Conservation (phyloP, 768 basidiomycete genomes). For the Boletus rubropictus region DNA sequence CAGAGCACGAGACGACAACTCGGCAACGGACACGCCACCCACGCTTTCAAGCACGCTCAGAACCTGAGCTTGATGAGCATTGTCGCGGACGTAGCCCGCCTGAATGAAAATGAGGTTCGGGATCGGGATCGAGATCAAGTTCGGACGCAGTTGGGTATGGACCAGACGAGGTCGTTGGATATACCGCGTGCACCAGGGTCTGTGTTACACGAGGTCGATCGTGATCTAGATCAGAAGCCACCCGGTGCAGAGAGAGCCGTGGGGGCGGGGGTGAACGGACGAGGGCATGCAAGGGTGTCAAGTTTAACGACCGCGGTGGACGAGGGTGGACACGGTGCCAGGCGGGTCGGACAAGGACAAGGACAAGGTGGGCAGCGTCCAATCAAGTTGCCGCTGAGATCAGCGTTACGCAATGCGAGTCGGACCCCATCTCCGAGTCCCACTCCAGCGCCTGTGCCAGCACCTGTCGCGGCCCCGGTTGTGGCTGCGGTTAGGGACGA, state of each 20-base stretch:
- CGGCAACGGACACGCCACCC: conserved; percentile 13
- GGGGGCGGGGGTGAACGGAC: not conserved
- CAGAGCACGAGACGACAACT: not conserved
- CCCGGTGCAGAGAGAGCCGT: not conserved
- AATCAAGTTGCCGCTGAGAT: conserved; percentile 49
- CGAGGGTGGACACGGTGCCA: not conserved
- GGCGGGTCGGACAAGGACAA: not conserved
- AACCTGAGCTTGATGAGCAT: conserved; percentile 57
- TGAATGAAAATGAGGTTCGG: conserved; percentile 25
- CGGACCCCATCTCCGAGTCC: conserved; percentile 43
- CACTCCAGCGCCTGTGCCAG: not conserved
- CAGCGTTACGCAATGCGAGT: conserved; percentile 54
- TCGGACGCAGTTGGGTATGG: not conserved
- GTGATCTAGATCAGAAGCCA: not conserved
- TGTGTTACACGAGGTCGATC: not conserved
- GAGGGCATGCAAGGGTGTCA: not conserved
- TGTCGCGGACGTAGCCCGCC: conserved; percentile 53
- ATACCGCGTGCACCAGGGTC: conserved; percentile 19
- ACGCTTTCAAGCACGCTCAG: conserved; percentile 2
- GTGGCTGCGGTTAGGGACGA: not conserved
- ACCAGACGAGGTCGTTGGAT: conserved; percentile 20
- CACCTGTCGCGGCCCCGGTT: not conserved
- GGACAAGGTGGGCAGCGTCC: conserved; percentile 19
- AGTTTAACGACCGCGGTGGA: not conserved
- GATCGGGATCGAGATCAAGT: not conserved